Percentiles rank a stretch among this genome's conserved stretches.
Evolutionary conservation across 768 basidiomycete genomes (phyloP).

Genomic region (Lentinus brumalis): DNA sequence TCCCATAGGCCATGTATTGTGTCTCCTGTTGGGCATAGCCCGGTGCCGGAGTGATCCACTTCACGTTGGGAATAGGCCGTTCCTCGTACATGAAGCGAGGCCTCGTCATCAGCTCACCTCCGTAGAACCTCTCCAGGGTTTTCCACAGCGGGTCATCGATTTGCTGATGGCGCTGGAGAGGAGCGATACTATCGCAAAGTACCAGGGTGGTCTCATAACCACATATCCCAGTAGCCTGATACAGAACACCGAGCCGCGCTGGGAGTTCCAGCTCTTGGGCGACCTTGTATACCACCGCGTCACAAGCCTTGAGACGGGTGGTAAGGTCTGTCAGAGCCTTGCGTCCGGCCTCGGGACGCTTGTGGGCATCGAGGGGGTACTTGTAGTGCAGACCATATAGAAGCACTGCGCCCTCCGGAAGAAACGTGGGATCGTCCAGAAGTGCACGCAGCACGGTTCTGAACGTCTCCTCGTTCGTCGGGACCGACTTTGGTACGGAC

Average conservation of each 20-base stretch:
- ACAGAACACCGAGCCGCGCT: conserved; percentile 2
- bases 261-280: conserved; percentile 3
- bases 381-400: conserved; percentile 40
- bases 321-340: neutral
- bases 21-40: neutral
- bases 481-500: neutral
- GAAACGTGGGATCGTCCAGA: conserved; percentile 33
- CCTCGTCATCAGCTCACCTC: neutral
- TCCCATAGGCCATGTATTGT: conserved; percentile 9
- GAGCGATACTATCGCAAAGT: neutral
- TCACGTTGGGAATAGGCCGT: neutral
- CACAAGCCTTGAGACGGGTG: conserved; percentile 12
- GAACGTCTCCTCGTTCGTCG: conserved; percentile 13
- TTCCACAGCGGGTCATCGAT: neutral
- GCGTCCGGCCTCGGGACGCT: neutral
- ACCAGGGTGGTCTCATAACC: neutral
- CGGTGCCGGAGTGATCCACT: conserved; percentile 3
- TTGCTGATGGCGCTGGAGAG: neutral
- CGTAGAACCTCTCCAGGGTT: neutral
- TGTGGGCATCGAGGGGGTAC: conserved; percentile 19
- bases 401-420: conserved; percentile 38
- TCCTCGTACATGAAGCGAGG: neutral
- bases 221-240: neutral
- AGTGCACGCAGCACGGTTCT: conserved; percentile 25
- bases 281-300: conserved; percentile 8